Evolutionary conservation across 331 rosid species (phyloP).

Genomic region (Malus hybrid): DNA sequence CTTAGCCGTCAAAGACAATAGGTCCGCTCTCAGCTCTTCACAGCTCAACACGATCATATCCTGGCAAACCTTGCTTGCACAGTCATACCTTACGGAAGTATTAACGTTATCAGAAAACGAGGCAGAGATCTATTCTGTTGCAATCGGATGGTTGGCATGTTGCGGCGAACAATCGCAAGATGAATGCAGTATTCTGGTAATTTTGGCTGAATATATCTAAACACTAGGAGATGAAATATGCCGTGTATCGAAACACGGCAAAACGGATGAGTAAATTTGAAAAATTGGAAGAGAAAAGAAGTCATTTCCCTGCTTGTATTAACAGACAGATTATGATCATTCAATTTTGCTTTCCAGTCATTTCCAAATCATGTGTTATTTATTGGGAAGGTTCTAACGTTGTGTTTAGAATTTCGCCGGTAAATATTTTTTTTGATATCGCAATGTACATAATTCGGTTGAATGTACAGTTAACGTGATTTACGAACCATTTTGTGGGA

Average conservation of each 20-base stretch:
- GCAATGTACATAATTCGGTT: not conserved
- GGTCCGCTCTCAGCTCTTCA: not conserved
- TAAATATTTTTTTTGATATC: no score
- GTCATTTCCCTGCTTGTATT: no score
- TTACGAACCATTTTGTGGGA: not conserved
- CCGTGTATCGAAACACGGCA: not conserved
- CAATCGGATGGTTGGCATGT: no score
- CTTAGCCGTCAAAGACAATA: conserved; percentile 65
- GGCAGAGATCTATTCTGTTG: no score
- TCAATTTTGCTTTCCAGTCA: no score
- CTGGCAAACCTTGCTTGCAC: not conserved
- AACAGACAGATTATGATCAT: no score
- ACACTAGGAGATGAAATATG: not conserved
- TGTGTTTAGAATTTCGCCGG: no score
- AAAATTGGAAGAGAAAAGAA: no score
- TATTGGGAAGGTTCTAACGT: no score
- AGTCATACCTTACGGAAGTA: not conserved
- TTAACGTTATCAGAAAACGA: no score
- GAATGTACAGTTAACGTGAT: not conserved
- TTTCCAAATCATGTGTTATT: no score
- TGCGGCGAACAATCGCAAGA: not conserved
- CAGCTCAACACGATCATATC: not conserved
- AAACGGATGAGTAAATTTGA: no score
- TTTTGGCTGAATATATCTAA: not conserved
- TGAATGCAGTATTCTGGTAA: not conserved